phyloP scores from a whole-genome alignment of 176 grass and related monocot species.

The Panicum miliaceum region DNA sequence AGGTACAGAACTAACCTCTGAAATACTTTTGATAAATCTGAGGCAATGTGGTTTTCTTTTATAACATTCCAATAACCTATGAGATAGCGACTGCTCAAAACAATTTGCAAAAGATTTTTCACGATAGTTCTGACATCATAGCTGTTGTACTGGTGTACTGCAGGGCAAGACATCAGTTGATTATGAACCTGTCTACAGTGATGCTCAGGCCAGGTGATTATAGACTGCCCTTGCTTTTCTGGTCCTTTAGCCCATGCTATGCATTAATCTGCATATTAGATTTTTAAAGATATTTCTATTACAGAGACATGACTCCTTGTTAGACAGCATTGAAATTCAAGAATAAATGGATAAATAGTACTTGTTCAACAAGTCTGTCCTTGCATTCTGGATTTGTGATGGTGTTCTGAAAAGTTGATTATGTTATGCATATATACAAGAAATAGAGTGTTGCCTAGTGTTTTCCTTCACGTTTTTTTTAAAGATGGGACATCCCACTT shows the following conservation, averaged over 20 bases:
- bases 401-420: neutral
- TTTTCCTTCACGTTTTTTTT: neutral
- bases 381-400: neutral
- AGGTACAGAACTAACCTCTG: conserved; percentile 54
- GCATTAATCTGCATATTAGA: neutral
- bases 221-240: conserved; percentile 30
- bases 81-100: conserved; percentile 1
- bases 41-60: neutral
- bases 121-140: conserved; percentile 35
- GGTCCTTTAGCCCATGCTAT: conserved; percentile 11
- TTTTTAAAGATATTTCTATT: conserved; percentile 16
- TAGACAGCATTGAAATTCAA: neutral
- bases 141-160: conserved; percentile 32
- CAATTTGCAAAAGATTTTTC: conserved; percentile 24
- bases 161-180: conserved; percentile 74
- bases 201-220: conserved; percentile 77
- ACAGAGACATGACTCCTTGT: neutral
- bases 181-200: conserved; percentile 82
- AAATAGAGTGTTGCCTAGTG: neutral
- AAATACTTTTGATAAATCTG: conserved; percentile 11
- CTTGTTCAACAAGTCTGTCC: neutral
- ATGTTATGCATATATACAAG: neutral
- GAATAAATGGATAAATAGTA: neutral
- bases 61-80: neutral
- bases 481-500: neutral